Evolutionary conservation across 2,329 filamentous ascomycete genomes (phyloP).

Genomic region (Samsoniella hepiali): DNA sequence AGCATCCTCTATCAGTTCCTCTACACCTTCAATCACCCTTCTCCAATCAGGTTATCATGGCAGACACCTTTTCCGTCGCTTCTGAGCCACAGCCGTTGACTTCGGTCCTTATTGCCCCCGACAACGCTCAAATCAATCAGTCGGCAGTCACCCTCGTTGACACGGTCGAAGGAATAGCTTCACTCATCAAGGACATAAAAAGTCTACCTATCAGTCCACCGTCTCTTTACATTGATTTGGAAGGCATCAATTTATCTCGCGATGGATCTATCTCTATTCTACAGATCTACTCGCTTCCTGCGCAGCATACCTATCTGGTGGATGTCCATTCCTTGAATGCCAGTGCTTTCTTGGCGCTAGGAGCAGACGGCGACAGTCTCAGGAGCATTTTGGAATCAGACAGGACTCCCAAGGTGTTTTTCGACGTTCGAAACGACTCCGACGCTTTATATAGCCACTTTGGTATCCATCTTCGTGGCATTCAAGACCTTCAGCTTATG

Average conservation of each 20-base stretch:
- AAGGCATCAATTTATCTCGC: constrained; percentile 43
- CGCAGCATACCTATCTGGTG: constrained; percentile 38
- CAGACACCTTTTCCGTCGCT: no score
- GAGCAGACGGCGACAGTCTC: not conserved
- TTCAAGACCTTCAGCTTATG: constrained; percentile 56
- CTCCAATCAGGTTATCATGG: no score
- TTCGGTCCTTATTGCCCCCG: no score
- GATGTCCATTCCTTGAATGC: constrained; percentile 36
- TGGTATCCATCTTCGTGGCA: constrained; percentile 38
- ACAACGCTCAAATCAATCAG: no score
- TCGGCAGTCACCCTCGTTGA: no score
- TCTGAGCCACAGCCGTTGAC: no score
- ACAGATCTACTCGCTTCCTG: constrained; percentile 34
- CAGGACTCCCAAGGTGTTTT: constrained; percentile 47
- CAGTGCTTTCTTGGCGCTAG: no score
- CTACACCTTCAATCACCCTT: no score
- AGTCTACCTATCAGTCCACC: constrained; percentile 28
- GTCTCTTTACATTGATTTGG: constrained; percentile 46
- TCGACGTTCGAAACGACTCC: constrained; percentile 57
- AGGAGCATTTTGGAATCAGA: not conserved
- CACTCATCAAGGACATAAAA: no score
- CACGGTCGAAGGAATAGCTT: no score
- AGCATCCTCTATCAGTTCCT: no score
- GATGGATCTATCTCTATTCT: constrained; percentile 44
- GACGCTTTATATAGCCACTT: constrained; percentile 50